Evolutionary conservation across 176 grass and related monocot species (phyloP).

Genomic region (Oryza meyeriana): DNA sequence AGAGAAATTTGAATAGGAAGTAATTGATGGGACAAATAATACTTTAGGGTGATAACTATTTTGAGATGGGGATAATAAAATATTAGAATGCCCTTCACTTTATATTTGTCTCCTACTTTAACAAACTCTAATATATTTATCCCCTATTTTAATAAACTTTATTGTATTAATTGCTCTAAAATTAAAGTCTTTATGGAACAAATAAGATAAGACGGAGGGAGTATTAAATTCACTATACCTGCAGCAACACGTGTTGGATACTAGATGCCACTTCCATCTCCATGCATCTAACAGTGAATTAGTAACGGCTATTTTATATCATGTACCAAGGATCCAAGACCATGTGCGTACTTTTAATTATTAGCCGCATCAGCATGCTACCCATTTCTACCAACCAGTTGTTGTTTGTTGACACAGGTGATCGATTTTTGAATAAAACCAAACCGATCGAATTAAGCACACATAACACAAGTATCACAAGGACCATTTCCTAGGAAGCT

Average conservation of each 20-base stretch:
- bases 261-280: neutral
- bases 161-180: too few species aligned
- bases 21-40: too few species aligned
- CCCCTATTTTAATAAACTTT: too few species aligned
- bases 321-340: neutral
- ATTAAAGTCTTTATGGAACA: too few species aligned
- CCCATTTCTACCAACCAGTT: neutral
- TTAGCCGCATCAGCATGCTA: neutral
- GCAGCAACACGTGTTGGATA: neutral
- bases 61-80: too few species aligned
- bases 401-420: neutral
- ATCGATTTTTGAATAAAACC: neutral
- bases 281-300: neutral
- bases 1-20: too few species aligned
- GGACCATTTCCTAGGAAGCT: conserved; percentile 9
- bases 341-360: neutral
- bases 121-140: too few species aligned
- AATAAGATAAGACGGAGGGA: too few species aligned
- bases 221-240: neutral
- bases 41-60: too few species aligned
- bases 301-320: neutral
- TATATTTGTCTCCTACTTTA: too few species aligned
- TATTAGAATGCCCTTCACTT: too few species aligned
- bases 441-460: neutral
- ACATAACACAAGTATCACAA: neutral